Conservation (phyloP, 352 stramenopile genomes). For the Globisporangium heterothallicum region DNA sequence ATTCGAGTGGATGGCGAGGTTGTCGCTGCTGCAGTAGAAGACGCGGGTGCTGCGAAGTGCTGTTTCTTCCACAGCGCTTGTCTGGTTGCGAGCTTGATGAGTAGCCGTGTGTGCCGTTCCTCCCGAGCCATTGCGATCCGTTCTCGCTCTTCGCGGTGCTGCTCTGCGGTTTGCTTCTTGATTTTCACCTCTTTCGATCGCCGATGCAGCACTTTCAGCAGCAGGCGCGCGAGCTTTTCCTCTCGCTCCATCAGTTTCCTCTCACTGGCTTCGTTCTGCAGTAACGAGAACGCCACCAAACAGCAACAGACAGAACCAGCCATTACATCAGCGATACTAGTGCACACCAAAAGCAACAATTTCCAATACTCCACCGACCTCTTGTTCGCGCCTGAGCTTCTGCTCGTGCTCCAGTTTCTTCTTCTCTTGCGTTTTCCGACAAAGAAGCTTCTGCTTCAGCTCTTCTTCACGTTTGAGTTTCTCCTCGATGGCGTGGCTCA, state of each 20-base stretch:
- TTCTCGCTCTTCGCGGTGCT: conserved; percentile 65
- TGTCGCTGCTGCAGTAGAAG: neutral
- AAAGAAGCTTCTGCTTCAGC: conserved; percentile 39
- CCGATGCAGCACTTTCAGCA: conserved; percentile 50
- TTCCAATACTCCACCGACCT: conserved; percentile 20
- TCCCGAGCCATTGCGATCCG: conserved; percentile 63
- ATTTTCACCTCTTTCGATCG: conserved; percentile 41
- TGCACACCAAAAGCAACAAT: no score
- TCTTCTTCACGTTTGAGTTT: conserved; percentile 33
- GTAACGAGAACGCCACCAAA: neutral
- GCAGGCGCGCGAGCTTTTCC: conserved; percentile 51
- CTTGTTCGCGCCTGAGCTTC: conserved; percentile 23
- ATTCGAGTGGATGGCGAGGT: neutral
- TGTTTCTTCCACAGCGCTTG: conserved; percentile 8
- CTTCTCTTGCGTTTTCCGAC: conserved; percentile 30
- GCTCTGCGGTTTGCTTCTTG: conserved; percentile 34
- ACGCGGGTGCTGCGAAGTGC: neutral
- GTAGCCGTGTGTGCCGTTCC: conserved; percentile 48
- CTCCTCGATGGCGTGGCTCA: conserved; percentile 17
- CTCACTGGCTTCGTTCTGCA: conserved; percentile 51
- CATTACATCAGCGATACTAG: no score
- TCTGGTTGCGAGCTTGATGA: conserved; percentile 34
- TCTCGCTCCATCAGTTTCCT: conserved; percentile 67
- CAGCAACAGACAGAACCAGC: no score
- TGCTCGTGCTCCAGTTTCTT: conserved; percentile 30